These are phyloP conservation scores for Nepenthes gracilis DNA, from an alignment of 148 eudicot species.

Conservation along the genomic window DNA sequence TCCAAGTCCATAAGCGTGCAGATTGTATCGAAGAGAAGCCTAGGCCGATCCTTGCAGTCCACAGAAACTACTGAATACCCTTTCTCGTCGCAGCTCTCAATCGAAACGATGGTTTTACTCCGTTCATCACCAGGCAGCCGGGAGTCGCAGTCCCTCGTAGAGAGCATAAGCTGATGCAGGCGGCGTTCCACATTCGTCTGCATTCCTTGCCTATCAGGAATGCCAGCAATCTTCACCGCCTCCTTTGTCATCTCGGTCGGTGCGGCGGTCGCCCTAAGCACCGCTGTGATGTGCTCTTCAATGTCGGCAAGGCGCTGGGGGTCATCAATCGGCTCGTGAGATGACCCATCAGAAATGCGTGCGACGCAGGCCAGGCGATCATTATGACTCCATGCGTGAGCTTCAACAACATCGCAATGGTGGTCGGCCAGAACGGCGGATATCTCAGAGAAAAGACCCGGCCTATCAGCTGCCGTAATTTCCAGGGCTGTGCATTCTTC, in stretches of 20 bases:
- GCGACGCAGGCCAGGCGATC: conserved; percentile 58
- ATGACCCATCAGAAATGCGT: conserved; percentile 39
- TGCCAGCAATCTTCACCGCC: conserved; percentile 34
- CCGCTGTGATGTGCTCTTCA: conserved; percentile 41
- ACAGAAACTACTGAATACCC: conserved; percentile 54
- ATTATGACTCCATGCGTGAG: conserved; percentile 77
- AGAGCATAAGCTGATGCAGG: conserved; percentile 63
- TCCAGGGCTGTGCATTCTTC: too few relatives aligned
- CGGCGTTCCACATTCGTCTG: conserved; percentile 45
- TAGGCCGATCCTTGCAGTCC: conserved; percentile 35
- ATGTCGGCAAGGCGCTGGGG: conserved; percentile 40
- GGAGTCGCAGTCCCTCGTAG: conserved; percentile 42
- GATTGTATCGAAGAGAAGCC: conserved; percentile 62
- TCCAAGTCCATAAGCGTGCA: conserved; percentile 73
- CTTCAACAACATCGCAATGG: conserved; percentile 52
- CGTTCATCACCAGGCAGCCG: conserved; percentile 16
- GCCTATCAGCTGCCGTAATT: too few relatives aligned
- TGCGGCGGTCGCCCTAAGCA: conserved; percentile 25
- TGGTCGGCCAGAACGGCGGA: conserved; percentile 48
- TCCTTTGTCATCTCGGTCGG: conserved; percentile 12
- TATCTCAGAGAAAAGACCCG: too few relatives aligned
- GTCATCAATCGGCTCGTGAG: conserved; percentile 24
- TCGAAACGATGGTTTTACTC: conserved; percentile 16
- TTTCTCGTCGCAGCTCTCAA: conserved; percentile 45
- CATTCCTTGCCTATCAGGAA: conserved; percentile 22